A percentile compares a stretch with the other conserved stretches of the same genome.
Evolutionary conservation across 768 basidiomycete genomes (phyloP).

Genomic region (Psilocybe azurescens): DNA sequence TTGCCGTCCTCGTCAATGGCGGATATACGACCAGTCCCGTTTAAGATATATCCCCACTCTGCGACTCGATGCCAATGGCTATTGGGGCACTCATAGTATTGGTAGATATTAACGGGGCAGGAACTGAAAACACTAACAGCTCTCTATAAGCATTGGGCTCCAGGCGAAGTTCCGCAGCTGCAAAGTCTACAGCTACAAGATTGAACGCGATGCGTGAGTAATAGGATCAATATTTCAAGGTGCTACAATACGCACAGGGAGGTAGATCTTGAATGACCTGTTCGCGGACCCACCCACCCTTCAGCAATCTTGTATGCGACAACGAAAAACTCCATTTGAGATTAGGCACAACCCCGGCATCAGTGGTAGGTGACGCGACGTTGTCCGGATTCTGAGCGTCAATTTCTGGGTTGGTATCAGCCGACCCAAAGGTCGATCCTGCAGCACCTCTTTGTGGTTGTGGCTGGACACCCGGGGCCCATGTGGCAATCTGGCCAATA

Average conservation of each 20-base stretch:
- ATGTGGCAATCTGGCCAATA: neutral
- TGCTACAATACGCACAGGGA: neutral
- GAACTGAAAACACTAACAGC: neutral
- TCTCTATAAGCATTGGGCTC: neutral
- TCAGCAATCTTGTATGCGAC: constrained; percentile 1
- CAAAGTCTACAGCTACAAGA: neutral
- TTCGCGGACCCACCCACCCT: neutral
- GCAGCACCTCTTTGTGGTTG: neutral
- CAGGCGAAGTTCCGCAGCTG: neutral
- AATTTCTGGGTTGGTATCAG: neutral
- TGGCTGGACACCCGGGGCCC: neutral
- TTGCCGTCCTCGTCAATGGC: neutral
- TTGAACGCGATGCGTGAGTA: neutral
- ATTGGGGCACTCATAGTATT: neutral
- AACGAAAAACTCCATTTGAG: neutral
- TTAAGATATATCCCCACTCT: neutral
- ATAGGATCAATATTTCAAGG: no score
- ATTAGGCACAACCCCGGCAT: neutral
- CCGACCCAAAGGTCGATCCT: neutral
- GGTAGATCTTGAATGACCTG: constrained; percentile 4
- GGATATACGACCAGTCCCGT: neutral
- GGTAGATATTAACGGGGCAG: neutral
- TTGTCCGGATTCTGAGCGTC: neutral
- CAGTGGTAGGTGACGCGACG: neutral
- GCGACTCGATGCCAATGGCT: constrained; percentile 1